phyloP scores from a whole-genome alignment of 202 grass and related monocot genomes.

The Panicum virgatum region DNA sequence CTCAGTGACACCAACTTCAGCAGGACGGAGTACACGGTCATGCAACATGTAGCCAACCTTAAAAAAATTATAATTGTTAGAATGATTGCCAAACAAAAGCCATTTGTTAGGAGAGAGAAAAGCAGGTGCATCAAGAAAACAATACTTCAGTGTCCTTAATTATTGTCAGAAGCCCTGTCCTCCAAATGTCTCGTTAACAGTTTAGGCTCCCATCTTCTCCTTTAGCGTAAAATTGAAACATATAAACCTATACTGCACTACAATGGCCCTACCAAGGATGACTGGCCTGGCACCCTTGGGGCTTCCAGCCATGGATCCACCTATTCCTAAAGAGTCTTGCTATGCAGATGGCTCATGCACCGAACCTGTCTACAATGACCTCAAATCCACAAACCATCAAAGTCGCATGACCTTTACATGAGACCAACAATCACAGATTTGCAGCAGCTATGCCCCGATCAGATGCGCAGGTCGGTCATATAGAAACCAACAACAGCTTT shows the following conservation, averaged over 20 bases:
- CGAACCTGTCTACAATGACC: neutral
- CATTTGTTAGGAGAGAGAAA: neutral
- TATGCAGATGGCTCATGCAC: neutral
- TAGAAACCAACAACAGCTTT: neutral
- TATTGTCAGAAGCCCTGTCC: neutral
- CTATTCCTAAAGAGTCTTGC: neutral
- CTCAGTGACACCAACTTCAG: slow-evolving; percentile 69
- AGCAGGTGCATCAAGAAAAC: neutral
- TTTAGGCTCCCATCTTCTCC: neutral
- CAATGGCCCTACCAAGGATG: neutral
- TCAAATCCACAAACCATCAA: neutral
- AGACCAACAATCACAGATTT: neutral
- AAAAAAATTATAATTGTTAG: slow-evolving; percentile 7
- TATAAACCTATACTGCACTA: neutral
- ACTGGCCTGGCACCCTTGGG: neutral
- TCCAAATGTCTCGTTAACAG: neutral
- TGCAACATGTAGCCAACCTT: slow-evolving; percentile 75
- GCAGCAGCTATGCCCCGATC: neutral
- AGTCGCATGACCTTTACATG: neutral
- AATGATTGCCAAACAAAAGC: neutral
- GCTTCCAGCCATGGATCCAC: neutral
- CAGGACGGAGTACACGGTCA: slow-evolving; percentile 67
- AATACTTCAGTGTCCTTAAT: neutral
- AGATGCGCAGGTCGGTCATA: neutral
- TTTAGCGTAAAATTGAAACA: neutral